Evolutionary conservation across 169 alveolate species (phyloP).

Genomic region (Besnoitia besnoiti): DNA sequence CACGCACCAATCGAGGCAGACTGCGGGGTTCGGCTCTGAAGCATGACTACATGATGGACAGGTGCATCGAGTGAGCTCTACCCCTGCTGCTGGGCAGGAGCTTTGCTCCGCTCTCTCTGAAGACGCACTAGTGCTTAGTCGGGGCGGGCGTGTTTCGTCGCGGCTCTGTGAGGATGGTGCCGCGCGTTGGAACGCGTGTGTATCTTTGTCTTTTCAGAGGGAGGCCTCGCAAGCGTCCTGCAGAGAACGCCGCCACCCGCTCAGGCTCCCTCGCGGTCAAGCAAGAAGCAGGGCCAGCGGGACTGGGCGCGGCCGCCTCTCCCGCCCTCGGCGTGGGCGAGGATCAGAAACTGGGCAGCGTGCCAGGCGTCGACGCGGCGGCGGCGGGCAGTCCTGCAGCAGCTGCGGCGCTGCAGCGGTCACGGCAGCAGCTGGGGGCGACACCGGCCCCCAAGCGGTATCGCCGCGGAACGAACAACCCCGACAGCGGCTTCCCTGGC

Average conservation of each 20-base stretch:
- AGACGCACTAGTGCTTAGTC: too few relatives aligned
- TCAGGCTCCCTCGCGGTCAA: not conserved
- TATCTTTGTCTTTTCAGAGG: not conserved
- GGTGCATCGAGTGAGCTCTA: too few relatives aligned
- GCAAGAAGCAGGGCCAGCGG: not conserved
- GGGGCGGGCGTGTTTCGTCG: too few relatives aligned
- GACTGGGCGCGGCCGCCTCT: not conserved
- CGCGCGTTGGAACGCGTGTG: too few relatives aligned
- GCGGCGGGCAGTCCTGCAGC: conserved; percentile 48
- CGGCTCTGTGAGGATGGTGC: too few relatives aligned
- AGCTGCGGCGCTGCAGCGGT: not conserved
- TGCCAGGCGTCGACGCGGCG: not conserved
- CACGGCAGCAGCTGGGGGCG: not conserved
- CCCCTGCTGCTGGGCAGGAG: too few relatives aligned
- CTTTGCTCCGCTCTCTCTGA: too few relatives aligned
- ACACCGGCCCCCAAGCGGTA: conserved; percentile 16
- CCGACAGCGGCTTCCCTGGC: conserved; percentile 65
- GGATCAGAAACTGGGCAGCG: not conserved
- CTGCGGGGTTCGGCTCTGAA: too few relatives aligned
- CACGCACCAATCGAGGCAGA: too few relatives aligned
- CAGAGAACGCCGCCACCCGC: not conserved
- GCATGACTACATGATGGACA: too few relatives aligned
- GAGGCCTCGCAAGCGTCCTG: conserved; percentile 34
- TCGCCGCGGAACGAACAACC: conserved; percentile 48
- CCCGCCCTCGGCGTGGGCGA: not conserved